Evolutionary conservation across 2,329 filamentous ascomycete genomes (phyloP).

Genomic region (Claviceps spartinae): DNA sequence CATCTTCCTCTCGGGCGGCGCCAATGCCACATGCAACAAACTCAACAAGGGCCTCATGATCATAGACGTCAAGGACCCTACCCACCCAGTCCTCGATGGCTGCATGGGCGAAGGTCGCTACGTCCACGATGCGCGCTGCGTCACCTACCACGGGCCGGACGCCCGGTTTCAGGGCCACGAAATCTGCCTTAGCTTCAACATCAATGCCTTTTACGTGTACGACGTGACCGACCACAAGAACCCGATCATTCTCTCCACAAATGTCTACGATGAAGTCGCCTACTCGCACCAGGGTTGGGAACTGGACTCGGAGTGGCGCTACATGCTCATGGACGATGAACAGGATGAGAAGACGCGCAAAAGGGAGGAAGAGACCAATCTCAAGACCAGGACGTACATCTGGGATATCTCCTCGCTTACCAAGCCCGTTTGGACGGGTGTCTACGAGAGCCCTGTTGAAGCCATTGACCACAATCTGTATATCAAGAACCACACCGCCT

Average conservation of each 20-base stretch:
- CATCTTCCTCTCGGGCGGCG: conserved; percentile 28
- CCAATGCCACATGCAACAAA: conserved; percentile 10
- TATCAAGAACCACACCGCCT: conserved; percentile 24
- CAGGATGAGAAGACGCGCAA: conserved; percentile 33
- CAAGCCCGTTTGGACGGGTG: conserved; percentile 24
- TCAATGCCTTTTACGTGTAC: conserved; percentile 31
- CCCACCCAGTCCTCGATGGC: conserved; percentile 34
- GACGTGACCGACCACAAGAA: conserved; percentile 31
- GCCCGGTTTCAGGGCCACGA: conserved; percentile 24
- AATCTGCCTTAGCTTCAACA: conserved; percentile 40
- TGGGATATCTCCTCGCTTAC: conserved; percentile 30
- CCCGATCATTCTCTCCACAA: conserved; percentile 33
- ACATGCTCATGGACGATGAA: conserved; percentile 37
- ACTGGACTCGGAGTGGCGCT: conserved; percentile 27
- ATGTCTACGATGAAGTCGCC: conserved; percentile 31
- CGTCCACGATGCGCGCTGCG: conserved; percentile 38
- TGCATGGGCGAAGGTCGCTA: conserved; percentile 37
- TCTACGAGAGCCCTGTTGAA: conserved; percentile 23
- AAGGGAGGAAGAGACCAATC: conserved; percentile 19
- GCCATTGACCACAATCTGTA: conserved; percentile 35
- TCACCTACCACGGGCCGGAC: conserved; percentile 38
- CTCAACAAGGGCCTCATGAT: conserved; percentile 39
- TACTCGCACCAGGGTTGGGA: conserved; percentile 46
- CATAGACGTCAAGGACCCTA: conserved; percentile 38
- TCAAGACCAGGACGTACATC: conserved; percentile 30